phyloP scores from a whole-genome alignment of 176 grass and related monocot species.

The Poa pratensis region DNA sequence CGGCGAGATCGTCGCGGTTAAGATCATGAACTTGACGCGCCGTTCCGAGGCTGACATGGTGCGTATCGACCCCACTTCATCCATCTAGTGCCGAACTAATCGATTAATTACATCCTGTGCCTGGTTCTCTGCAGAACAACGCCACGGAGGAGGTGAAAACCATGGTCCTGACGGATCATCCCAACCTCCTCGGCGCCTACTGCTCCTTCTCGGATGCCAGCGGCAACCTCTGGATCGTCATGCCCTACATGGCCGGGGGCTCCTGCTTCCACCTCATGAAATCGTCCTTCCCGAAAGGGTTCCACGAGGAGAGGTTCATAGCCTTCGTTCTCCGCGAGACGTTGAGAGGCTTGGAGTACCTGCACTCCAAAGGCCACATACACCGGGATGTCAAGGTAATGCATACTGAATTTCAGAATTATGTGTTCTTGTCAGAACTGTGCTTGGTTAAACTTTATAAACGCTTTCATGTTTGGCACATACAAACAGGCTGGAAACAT shows the following conservation, averaged over 20 bases:
- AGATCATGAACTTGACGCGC: constrained; percentile 80
- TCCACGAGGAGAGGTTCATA: constrained; percentile 71
- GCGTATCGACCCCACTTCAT: background rate
- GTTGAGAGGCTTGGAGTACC: constrained; percentile 74
- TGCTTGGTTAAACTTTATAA: background rate
- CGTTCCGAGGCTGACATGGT: constrained; percentile 72
- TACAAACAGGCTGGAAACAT: constrained; percentile 81
- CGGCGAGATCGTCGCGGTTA: constrained; percentile 85
- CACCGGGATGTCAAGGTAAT: constrained; percentile 90
- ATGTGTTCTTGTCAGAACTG: background rate
- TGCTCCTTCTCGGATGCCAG: constrained; percentile 71
- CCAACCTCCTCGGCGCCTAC: constrained; percentile 80
- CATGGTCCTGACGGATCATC: constrained; percentile 87
- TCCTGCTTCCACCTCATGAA: constrained; percentile 94
- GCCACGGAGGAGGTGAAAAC: constrained; percentile 82
- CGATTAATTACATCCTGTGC: background rate
- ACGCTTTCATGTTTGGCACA: background rate
- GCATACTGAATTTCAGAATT: background rate
- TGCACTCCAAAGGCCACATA: constrained; percentile 87
- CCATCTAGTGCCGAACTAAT: background rate
- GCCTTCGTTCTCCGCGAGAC: constrained; percentile 77
- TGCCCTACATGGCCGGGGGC: constrained; percentile 95
- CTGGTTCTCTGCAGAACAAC: constrained; percentile 53
- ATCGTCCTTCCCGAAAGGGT: constrained; percentile 75
- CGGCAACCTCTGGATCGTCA: constrained; percentile 72